Conservation (phyloP, 169 alveolate species). For the Cryptosporidium meleagridis region DNA sequence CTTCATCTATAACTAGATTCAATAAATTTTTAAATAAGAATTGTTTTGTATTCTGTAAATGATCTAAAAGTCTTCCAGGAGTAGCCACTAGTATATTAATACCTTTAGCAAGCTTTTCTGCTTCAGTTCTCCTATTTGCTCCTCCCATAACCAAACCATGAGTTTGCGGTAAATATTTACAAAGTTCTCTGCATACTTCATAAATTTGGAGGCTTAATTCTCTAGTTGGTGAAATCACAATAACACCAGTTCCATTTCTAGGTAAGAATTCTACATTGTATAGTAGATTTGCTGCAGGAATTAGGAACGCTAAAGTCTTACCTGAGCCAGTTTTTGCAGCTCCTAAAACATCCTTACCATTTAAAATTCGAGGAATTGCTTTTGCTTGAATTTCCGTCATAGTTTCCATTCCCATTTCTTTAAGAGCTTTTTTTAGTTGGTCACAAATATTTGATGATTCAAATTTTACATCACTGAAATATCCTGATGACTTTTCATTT, state of each 20-base stretch:
- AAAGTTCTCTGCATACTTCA: constrained; percentile 94
- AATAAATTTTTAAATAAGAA: constrained; percentile 94
- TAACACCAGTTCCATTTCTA: constrained; percentile 94
- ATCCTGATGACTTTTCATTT: constrained; percentile 41
- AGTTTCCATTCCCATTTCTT: constrained; percentile 88
- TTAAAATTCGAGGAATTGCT: constrained; percentile 95
- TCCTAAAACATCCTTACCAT: constrained; percentile 97
- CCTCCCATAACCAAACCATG: constrained; percentile 99
- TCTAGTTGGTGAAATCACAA: constrained; percentile 96
- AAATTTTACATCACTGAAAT: constrained; percentile 88
- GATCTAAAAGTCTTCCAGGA: constrained; percentile 98
- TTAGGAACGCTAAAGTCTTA: constrained; percentile 97
- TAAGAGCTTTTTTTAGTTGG: constrained; percentile 91
- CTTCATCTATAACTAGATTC: constrained; percentile 98
- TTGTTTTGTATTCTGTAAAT: constrained; percentile 97
- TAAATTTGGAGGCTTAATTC: constrained; percentile 97
- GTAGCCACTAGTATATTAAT: constrained; percentile 97
- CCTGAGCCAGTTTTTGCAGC: constrained; percentile 99
- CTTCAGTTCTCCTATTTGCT: constrained; percentile 96
- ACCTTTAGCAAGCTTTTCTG: constrained; percentile 94
- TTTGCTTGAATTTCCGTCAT: constrained; percentile 97
- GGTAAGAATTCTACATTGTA: constrained; percentile 94
- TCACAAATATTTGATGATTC: constrained; percentile 90
- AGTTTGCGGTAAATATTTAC: constrained; percentile 94
- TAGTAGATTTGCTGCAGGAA: constrained; percentile 96